Base-by-base conservation (phyloP, 345 rosid genomes). In the Salix viminalis region DNA sequence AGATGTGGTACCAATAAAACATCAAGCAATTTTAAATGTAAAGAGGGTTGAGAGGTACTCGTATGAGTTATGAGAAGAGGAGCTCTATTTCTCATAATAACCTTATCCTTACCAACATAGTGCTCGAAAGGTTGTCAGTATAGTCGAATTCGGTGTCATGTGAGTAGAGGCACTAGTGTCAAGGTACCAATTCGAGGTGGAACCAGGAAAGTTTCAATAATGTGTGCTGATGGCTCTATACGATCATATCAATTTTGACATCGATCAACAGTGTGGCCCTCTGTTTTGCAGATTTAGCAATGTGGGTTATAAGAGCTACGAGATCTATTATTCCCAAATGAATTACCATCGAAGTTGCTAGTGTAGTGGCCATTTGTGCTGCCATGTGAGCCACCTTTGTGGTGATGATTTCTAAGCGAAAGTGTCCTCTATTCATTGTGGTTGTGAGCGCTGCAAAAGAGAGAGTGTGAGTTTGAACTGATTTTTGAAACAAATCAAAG, bases 61-160 rank as follows among this genome's bases (percentile, higher is more conserved):
- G 48, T 65, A 41, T 72, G 56, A 42, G 77, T 64, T 16, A 65
- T 78, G 50, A 72, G 44, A 48, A 78, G 28, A n/a, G 67, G 24
- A 14, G 28, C 58, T n/a, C 72, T 71, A 66, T 78, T 78, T 8
- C 72, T 56, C 6, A 78, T 34, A 73, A 78, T 67, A 13, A 78
- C 67, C 24, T 7, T 48, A 66, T 67, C 68, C 64, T 65, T 64
- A 64, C 71, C 50, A 32, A 30, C 67, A 65, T 78, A 73, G 5
- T 7, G 6, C 19, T 34, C 61, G 21, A 69, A 32, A n/a, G 3
- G 42, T 36, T 11, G 28, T 64, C 62, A 73, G n/a, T 7, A 23
- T 30, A 30, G 56, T 30, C 0, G 1, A 61, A 48, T 2, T 9
- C 1, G 11, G 14, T 5, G 77, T 66, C 44, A 70, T 77, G 13